Evolutionary conservation across 2,329 filamentous ascomycete species (phyloP).

Genomic region (Colletotrichum sp.): DNA sequence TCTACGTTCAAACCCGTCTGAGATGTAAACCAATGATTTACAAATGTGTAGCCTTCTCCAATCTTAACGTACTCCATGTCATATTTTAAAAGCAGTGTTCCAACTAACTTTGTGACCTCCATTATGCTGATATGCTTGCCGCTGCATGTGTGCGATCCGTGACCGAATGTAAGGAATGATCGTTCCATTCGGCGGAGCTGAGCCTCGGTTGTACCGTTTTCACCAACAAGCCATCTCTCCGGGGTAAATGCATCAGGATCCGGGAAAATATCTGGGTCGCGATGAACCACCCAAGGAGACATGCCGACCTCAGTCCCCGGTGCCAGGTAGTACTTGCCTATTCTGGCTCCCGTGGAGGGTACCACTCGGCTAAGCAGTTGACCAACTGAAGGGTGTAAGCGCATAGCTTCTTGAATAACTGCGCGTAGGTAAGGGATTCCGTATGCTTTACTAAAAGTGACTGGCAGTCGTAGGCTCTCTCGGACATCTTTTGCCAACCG

Average conservation of each 20-base stretch:
- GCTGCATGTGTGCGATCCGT: not conserved
- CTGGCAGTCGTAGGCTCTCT: not conserved
- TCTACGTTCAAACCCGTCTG: no score
- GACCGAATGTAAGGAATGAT: not conserved
- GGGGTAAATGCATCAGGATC: not conserved
- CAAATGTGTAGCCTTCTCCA: fast-evolving
- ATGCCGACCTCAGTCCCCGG: not conserved
- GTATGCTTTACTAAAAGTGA: not conserved
- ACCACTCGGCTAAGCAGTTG: not conserved
- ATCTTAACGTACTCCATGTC: not conserved
- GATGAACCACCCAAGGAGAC: not conserved
- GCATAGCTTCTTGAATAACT: not conserved
- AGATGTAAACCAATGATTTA: not conserved
- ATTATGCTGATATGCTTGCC: not conserved
- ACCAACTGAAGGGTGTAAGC: not conserved
- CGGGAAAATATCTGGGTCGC: not conserved
- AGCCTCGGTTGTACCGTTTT: not conserved
- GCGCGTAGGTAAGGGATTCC: not conserved
- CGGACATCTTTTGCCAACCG: not conserved
- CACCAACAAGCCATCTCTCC: not conserved
- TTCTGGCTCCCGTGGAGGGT: not conserved
- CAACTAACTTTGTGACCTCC: not conserved
- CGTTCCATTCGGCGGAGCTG: not conserved
- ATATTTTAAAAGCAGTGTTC: not conserved
- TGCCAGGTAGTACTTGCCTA: not conserved